Evolutionary conservation across 179 eudicot genomes (phyloP).

Genomic region (Actinidia arguta): DNA sequence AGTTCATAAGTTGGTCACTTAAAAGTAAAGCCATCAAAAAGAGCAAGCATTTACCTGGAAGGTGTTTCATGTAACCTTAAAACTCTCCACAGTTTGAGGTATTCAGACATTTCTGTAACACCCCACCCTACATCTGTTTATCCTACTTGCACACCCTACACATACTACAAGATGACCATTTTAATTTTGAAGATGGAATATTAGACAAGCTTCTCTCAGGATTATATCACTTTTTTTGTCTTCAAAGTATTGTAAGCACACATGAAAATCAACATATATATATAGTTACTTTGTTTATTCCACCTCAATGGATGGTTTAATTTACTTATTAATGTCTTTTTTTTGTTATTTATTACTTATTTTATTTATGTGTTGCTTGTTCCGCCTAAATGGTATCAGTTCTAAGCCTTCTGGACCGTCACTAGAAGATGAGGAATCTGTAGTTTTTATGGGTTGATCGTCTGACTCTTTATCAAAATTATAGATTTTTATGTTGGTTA

Average conservation of each 20-base stretch:
- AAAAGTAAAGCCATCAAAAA: neutral
- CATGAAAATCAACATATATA: neutral
- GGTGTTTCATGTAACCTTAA: neutral
- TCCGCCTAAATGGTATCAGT: too few relatives aligned
- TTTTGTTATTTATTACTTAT: too few relatives aligned
- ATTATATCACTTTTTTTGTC: neutral
- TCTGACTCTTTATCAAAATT: too few relatives aligned
- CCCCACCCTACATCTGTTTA: neutral
- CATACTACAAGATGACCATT: neutral
- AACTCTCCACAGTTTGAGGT: constrained; percentile 5
- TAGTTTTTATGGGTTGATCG: too few relatives aligned
- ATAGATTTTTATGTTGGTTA: too few relatives aligned
- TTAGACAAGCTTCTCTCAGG: neutral
- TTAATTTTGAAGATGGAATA: neutral
- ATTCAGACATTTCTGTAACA: neutral
- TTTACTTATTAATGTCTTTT: too few relatives aligned
- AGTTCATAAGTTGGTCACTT: too few relatives aligned
- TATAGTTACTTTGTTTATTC: too few relatives aligned
- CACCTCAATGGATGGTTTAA: too few relatives aligned
- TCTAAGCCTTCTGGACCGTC: too few relatives aligned
- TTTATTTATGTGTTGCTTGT: too few relatives aligned
- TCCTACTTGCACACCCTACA: neutral
- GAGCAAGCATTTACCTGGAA: neutral
- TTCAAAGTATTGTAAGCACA: neutral
- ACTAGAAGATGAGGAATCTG: too few relatives aligned